These are phyloP conservation scores for Yarrowia sp. DNA, from an alignment of 805 yeast genomes.

Conservation along the genomic window DNA sequence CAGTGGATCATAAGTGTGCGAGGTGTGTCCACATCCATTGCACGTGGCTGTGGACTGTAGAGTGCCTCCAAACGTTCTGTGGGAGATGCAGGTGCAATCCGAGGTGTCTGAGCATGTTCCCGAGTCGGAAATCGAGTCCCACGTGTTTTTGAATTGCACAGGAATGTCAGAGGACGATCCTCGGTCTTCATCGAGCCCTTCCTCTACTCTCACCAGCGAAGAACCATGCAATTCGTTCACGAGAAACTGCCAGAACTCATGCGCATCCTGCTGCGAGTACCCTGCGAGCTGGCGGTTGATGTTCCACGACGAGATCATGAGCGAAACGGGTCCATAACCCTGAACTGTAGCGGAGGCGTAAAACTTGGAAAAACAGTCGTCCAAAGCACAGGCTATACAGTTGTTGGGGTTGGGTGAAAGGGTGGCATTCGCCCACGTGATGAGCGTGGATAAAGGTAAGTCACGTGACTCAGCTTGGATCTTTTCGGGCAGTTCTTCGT, in stretches of 20 bases:
- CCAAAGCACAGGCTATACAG: conserved; percentile 88
- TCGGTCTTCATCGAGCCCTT: conserved; percentile 11
- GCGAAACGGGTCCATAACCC: conserved; percentile 81
- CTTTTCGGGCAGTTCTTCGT: conserved; percentile 18
- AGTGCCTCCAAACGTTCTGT: conserved; percentile 81
- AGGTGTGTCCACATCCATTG: conserved; percentile 65
- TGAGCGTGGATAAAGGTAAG: conserved; percentile 10
- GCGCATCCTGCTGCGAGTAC: conserved; percentile 97
- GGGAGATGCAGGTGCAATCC: conserved; percentile 78
- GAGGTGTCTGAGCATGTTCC: conserved; percentile 15
- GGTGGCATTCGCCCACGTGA: conserved; percentile 39
- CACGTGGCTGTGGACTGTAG: conserved; percentile 82
- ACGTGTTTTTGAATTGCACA: conserved; percentile 22
- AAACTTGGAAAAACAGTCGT: conserved; percentile 75
- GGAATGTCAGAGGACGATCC: conserved; percentile 33
- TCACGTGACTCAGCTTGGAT: conserved; percentile 24
- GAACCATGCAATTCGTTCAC: conserved; percentile 76
- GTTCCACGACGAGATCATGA: conserved; percentile 87
- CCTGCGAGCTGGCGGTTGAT: conserved; percentile 84
- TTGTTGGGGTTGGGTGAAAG: conserved; percentile 40
- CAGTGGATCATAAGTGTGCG: conserved; percentile 84
- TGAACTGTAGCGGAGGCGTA: conserved; percentile 66
- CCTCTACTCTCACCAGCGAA: background rate
- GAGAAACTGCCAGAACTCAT: conserved; percentile 94
- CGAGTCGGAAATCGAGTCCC: conserved; percentile 35